Evolutionary conservation across 1,284 basidiomycete species (phyloP), one percentile per base, ranked within the genome.

Genomic region (Somion occarium): DNA sequence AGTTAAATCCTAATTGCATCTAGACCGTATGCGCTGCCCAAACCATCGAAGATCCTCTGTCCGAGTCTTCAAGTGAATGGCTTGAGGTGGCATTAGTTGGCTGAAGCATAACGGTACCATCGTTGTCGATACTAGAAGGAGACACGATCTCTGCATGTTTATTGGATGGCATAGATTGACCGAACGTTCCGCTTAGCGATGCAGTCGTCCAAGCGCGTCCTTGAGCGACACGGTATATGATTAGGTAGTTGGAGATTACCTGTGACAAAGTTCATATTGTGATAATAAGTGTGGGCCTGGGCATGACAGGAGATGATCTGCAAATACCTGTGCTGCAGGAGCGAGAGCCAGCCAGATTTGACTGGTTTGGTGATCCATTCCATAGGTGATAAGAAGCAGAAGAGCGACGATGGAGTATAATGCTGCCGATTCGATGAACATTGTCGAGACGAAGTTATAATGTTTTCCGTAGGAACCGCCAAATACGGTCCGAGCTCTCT

Each of bases 221-320:
- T 34, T 59, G 56, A 25, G 59, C 59, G 20, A 62, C 54, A 20
- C 61, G 58, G 49, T 61, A 61, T 18, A 62, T 61, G 41, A 76
- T 75, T n/a, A 75, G 60, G 50, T 73, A 71, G 24, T 69, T 66
- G 20, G 71, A 66, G 41, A 74, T 71, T 68, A 34, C 30, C 30
- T 34, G 7, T 34, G n/a, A n/a, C n/a, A n/a, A n/a, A n/a, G n/a
- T n/a, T n/a, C n/a, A n/a, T n/a, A n/a, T 73, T 70, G 72, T 73
- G 52, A 24, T 18, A 20, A 15, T 5, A 15, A 4, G 3, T 18
- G 38, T 39, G 38, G 20, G 20, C 20, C 5, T 15, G n/a, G 13
- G 20, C 4, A 39, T 20, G 3, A 38, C 46, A 7, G 30, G 30
- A 15, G 30, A 7, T 7, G 15, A 34, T 34, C 15, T 34, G 7